Evolutionary conservation across 1,139 yeast species (phyloP), one percentile per base, ranked within the genome.

Genomic region (Pichia sp.): DNA sequence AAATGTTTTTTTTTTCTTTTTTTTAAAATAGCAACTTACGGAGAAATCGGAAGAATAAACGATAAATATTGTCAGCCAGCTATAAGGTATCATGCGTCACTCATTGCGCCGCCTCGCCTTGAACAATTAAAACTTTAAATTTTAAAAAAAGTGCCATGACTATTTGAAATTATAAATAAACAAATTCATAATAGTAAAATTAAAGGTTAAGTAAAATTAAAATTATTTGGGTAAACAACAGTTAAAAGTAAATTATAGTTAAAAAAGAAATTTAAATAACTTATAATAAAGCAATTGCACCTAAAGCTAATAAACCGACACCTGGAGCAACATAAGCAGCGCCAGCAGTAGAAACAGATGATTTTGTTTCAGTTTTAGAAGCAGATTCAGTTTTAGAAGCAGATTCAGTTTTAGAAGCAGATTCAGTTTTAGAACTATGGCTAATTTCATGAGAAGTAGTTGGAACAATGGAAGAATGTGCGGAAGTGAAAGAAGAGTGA

Each of bases 401-500:
- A 16, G 51, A 30, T 3, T 27, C 45, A 16, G 53, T 41, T 26
- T 56, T 51, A 40, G 58, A 45, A 26, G 57, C 39, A 10, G 57
- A 48, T 20, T 53, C 48, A 24, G 59, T 11, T 53, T 40, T 35
- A 61, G 52, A 30, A 60, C 50, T 38, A 16, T 16, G 16, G 16
- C 16, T 16, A 4, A 24, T 5, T 30, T 22, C 9, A 16, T 6
- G 12, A 20, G 52, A 40, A 30, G 43, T 30, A 28, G 52, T 27
- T 23, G 47, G 6, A n/a, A 31, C 16, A 35, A 53, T 52, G 35
- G 54, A 43, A 30, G 52, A 39, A 12, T 55, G 40, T 6, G 51
- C 42, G 24, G 58, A 48, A 39, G 58, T 47, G 22, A 56, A 40
- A n/a, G 57, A 47, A 24, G 56, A 46, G 20, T 59, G 41, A n/a